These are phyloP conservation scores for Colletotrichum abscissum DNA, from an alignment of 2,329 filamentous ascomycete genomes.

Conservation along the genomic window DNA sequence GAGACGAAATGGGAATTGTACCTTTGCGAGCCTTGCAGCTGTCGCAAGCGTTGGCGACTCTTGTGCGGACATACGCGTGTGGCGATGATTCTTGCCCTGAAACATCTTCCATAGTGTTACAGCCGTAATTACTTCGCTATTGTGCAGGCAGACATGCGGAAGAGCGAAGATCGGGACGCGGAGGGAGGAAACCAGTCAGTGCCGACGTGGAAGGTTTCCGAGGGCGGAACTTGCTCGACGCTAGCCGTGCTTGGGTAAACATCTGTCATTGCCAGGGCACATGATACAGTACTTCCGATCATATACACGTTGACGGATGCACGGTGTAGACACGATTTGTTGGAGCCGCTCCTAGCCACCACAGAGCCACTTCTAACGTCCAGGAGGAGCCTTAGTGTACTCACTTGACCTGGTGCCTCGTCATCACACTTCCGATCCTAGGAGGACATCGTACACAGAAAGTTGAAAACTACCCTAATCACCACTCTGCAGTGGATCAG, in stretches of 20 bases:
- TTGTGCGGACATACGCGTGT: slow-evolving; percentile 42
- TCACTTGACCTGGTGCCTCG: background rate
- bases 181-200: slow-evolving; percentile 1
- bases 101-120: slow-evolving; percentile 33
- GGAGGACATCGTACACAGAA: background rate
- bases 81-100: slow-evolving; percentile 27
- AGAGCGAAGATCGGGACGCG: slow-evolving; percentile 29
- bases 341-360: background rate
- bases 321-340: slow-evolving; percentile 5
- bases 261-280: background rate
- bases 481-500: background rate
- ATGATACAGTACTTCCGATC: slow-evolving; percentile 1
- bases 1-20: slow-evolving; percentile 37
- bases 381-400: background rate
- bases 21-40: slow-evolving; percentile 63
- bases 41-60: slow-evolving; percentile 65
- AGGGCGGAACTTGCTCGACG: background rate
- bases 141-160: slow-evolving; percentile 18
- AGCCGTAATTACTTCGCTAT: slow-evolving; percentile 10
- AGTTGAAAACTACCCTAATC: background rate
- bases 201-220: slow-evolving; percentile 24
- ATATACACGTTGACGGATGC: slow-evolving; percentile 12
- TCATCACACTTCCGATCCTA: background rate
- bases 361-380: background rate
- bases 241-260: slow-evolving; percentile 5